Evolutionary conservation across 2,329 filamentous ascomycete genomes (phyloP).

Genomic region (Botryotinia calthae): DNA sequence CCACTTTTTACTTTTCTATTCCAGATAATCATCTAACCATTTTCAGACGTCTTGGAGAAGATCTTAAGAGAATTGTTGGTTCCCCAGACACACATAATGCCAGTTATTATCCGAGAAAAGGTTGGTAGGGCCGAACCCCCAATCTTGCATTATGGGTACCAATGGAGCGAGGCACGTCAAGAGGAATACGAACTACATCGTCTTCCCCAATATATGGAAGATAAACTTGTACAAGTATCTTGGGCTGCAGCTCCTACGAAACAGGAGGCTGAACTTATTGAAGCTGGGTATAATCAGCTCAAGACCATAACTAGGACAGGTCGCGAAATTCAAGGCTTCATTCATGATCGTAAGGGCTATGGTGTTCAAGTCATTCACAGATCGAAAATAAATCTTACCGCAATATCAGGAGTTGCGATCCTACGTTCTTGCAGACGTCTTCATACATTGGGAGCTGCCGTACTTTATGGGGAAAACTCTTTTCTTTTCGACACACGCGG

Average conservation of each 20-base stretch:
- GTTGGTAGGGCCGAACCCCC: background rate
- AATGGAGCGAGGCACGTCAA: slow-evolving; percentile 5
- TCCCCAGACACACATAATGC: background rate
- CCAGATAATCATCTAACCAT: background rate
- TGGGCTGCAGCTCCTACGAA: background rate
- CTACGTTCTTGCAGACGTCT: background rate
- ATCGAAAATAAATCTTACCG: background rate
- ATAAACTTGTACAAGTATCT: background rate
- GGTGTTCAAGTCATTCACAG: background rate
- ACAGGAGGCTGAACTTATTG: background rate
- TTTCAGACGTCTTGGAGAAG: background rate
- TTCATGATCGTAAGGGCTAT: background rate
- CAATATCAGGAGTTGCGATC: background rate
- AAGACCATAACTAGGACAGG: background rate
- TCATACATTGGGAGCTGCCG: background rate
- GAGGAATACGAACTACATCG: background rate
- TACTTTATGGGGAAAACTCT: background rate
- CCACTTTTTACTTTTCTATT: too few relatives aligned
- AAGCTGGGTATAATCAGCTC: background rate
- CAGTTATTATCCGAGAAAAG: background rate
- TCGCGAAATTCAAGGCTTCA: background rate
- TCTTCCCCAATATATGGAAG: background rate
- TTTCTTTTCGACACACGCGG: background rate
- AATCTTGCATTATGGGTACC: background rate
- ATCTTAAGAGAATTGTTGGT: background rate